Evolutionary conservation across 2,329 filamentous ascomycete genomes (phyloP), one percentile per base, ranked within the genome.

Genomic region (Ophiostoma quercus): DNA sequence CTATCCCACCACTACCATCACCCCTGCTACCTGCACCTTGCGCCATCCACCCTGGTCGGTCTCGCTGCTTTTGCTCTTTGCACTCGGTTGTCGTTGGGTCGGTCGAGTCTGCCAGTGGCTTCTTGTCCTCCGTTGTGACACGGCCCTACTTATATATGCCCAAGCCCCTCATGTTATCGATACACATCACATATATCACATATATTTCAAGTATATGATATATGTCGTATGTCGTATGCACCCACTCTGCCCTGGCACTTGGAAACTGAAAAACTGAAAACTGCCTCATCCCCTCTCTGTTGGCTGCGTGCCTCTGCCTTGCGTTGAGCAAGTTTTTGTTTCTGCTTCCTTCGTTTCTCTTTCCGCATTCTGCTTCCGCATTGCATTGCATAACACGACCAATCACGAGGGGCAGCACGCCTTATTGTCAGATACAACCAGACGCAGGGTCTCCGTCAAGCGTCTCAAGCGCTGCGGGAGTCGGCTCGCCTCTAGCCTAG

Each of bases 251-350:
- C 22, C 25, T 62, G n/a, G 25, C 25, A 11, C 39, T 41, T 14
- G 39, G 25, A 29, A 29, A 41, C 34, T 34, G 8, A 34, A 41
- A 41, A 41, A 41, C 3, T 0, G 25, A 32, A 62, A 62, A 62
- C 57, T 62, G 25, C 57, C 60, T 37, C 32, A 29, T 14, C 60
- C 32, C 29, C 60, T 37, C 32, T 37, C 51, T 16, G 22, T 22
- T 25, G 51, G 16, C 19, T 47, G 43, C 43, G 43, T 47, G 43
- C 43, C 43, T 47, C 16, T 47, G 25, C n/a, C 54, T 25, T 60
- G 9, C 22, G 11, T 16, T 71, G 70, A 71, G 70, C 70, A 71
- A 68, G 70, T 71, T 71, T 69, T 66, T 71, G 70, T 41, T 41
- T 41, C n/a, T 25, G 29, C 19, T 67, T 25, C 51, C 25, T 57